Conservation (phyloP, 805 yeast genomes). For the Lachancea kluyveri region DNA sequence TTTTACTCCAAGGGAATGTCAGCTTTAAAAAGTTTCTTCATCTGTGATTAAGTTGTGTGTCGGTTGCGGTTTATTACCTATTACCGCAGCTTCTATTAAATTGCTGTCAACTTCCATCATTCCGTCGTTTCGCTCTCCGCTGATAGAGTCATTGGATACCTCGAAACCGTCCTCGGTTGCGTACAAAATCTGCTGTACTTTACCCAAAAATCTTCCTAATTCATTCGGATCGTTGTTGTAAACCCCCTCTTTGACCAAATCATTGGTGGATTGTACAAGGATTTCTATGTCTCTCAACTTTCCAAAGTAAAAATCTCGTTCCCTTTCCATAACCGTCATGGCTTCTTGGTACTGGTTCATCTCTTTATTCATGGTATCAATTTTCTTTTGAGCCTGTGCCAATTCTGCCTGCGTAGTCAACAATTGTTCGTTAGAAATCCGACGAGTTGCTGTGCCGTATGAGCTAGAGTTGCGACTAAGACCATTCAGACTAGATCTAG, state of each 20-base stretch:
- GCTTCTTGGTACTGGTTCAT: slow-evolving; percentile 50
- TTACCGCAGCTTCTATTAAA: too few relatives aligned
- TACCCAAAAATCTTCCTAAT: slow-evolving; percentile 41
- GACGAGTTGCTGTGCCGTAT: slow-evolving; percentile 20
- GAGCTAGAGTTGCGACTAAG: too few relatives aligned
- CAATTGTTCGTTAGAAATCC: slow-evolving; percentile 24
- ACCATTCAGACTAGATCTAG: too few relatives aligned
- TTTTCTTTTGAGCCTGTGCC: slow-evolving; percentile 36
- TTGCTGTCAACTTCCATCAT: too few relatives aligned
- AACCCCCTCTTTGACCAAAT: slow-evolving; percentile 40
- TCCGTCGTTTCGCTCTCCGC: too few relatives aligned
- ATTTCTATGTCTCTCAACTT: slow-evolving; percentile 87
- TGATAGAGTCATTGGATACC: too few relatives aligned
- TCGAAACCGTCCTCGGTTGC: slow-evolving; percentile 82
- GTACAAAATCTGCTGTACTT: slow-evolving; percentile 71
- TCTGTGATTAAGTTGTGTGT: slow-evolving; percentile 29
- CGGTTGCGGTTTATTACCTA: slow-evolving; percentile 7
- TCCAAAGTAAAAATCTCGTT: slow-evolving; percentile 84
- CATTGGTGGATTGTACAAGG: slow-evolving; percentile 58
- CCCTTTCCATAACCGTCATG: slow-evolving; percentile 65
- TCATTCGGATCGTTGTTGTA: slow-evolving; percentile 28
- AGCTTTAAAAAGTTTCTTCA: slow-evolving; percentile 28
- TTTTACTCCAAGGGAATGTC: too few relatives aligned
- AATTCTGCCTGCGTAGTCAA: slow-evolving; percentile 39
- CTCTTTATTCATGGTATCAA: slow-evolving; percentile 37